Percentiles rank a stretch among this genome's conserved stretches.
Evolutionary conservation across 352 stramenopile species (phyloP).

Genomic region (Peronospora farinosa): DNA sequence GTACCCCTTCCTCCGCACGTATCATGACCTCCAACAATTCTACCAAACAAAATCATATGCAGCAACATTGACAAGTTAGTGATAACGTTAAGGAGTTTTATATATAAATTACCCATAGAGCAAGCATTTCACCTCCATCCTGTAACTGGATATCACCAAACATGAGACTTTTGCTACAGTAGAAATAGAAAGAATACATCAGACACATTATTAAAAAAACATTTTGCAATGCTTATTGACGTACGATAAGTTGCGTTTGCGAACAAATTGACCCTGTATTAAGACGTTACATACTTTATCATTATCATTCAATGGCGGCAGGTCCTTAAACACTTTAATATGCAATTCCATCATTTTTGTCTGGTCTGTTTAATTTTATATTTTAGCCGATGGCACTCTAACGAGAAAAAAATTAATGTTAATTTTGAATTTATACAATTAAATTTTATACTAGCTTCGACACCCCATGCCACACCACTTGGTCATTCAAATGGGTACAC

Average conservation of each 20-base stretch:
- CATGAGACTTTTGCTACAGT: constrained; percentile 65
- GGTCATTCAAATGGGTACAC: too few species aligned
- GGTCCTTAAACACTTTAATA: constrained; percentile 12
- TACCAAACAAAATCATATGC: constrained; percentile 11
- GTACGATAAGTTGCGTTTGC: constrained; percentile 81
- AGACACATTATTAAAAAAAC: too few species aligned
- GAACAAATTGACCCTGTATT: constrained; percentile 63
- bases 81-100: background rate
- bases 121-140: constrained; percentile 38
- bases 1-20: constrained; percentile 44
- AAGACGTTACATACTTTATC: constrained; percentile 16
- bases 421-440: too few species aligned
- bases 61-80: background rate
- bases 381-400: too few species aligned
- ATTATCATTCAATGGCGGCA: constrained; percentile 10
- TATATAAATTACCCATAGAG: background rate
- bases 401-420: too few species aligned
- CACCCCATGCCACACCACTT: too few species aligned
- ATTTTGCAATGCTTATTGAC: constrained; percentile 9
- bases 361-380: too few species aligned
- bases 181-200: too few species aligned
- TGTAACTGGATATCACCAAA: constrained; percentile 75
- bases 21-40: constrained; percentile 81
- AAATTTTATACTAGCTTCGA: too few species aligned
- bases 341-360: constrained; percentile 1